Evolutionary conservation across 352 stramenopile species (phyloP).

Genomic region (Globisporangium abappressorium): DNA sequence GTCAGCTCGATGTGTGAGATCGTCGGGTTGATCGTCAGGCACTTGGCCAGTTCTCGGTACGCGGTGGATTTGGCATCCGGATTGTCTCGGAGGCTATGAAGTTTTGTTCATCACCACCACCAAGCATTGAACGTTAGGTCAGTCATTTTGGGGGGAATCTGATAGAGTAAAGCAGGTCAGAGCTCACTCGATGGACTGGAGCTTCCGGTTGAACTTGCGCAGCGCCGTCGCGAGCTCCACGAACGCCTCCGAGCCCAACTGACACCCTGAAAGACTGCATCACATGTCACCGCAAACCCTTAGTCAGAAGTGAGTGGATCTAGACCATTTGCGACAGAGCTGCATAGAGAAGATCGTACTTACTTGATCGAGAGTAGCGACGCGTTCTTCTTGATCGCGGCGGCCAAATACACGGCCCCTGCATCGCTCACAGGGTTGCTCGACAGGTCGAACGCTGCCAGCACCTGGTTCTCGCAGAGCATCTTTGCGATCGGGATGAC

Average conservation of each 20-base stretch:
- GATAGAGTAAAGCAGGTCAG: neutral
- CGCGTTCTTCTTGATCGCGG: constrained; percentile 53
- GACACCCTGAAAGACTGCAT: constrained; percentile 29
- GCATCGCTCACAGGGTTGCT: constrained; percentile 50
- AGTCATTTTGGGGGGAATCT: neutral
- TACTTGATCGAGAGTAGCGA: constrained; percentile 45
- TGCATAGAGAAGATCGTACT: constrained; percentile 2
- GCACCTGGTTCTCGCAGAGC: constrained; percentile 48
- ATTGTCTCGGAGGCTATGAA: constrained; percentile 37
- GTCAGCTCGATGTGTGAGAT: constrained; percentile 32
- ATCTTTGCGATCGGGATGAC: constrained; percentile 41
- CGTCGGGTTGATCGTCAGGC: constrained; percentile 39
- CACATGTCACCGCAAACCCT: no score
- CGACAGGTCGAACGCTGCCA: constrained; percentile 38
- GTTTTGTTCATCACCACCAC: no score
- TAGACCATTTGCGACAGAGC: no score
- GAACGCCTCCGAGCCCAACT: constrained; percentile 46
- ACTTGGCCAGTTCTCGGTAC: constrained; percentile 42
- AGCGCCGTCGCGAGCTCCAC: constrained; percentile 27
- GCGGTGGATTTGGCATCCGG: constrained; percentile 36
- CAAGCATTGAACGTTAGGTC: neutral
- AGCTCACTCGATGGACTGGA: constrained; percentile 38
- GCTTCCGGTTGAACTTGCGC: constrained; percentile 47
- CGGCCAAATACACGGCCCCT: constrained; percentile 37
- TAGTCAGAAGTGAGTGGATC: no score